These are phyloP conservation scores for Melanogaster broomeanus DNA, from an alignment of 768 basidiomycete genomes.

Conservation along the genomic window DNA sequence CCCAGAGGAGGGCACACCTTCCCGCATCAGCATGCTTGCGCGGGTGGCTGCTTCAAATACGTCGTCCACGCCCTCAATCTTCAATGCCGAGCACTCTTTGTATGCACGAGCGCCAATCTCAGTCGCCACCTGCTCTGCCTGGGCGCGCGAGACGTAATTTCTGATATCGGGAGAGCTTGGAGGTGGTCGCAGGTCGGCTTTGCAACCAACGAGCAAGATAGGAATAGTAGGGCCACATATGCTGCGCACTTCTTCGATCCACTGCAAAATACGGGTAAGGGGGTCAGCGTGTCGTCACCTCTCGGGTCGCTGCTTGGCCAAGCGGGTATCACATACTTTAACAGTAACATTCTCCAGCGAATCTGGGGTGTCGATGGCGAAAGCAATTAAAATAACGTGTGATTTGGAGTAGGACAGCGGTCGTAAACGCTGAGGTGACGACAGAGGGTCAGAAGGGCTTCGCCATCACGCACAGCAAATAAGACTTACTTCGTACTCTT, in stretches of 20 bases:
- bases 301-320: conserved; percentile 2
- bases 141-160: conserved; percentile 69
- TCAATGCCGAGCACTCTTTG: conserved; percentile 91
- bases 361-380: conserved; percentile 94
- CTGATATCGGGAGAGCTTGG: conserved; percentile 45
- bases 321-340: conserved; percentile 56
- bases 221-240: conserved; percentile 94
- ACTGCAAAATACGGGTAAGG: conserved; percentile 47
- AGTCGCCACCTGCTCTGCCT: conserved; percentile 81
- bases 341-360: conserved; percentile 93
- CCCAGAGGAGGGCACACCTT: conserved; percentile 61
- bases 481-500: conserved; percentile 86
- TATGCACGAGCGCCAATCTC: conserved; percentile 91
- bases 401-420: conserved; percentile 98
- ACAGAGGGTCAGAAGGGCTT: conserved; percentile 4
- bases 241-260: conserved; percentile 98
- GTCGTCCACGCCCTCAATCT: conserved; percentile 92
- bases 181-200: conserved; percentile 84
- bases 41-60: conserved; percentile 97
- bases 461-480: not conserved
- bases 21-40: conserved; percentile 94
- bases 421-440: conserved; percentile 68
- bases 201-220: conserved; percentile 95
- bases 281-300: conserved; percentile 12
- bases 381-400: conserved; percentile 98